Conservation (phyloP, 2,329 filamentous ascomycete genomes). For the Phaeosphaeria sp. region DNA sequence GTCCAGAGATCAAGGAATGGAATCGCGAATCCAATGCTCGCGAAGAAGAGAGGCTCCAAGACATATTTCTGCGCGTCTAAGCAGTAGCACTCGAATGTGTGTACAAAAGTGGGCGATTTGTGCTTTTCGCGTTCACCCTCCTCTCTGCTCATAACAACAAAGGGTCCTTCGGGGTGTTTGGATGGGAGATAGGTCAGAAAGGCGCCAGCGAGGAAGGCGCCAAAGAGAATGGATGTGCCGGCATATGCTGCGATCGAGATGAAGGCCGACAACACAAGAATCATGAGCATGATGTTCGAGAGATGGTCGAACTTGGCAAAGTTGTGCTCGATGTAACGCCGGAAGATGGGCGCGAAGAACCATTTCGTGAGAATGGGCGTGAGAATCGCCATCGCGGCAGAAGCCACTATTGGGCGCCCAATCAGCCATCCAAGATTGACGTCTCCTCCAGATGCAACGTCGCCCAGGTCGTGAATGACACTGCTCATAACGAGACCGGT, state of each 20-base stretch:
- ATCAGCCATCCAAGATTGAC: constrained; percentile 32
- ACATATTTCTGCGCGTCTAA: constrained; percentile 53
- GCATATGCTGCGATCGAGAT: constrained; percentile 36
- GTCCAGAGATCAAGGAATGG: constrained; percentile 38
- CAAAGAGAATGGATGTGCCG: constrained; percentile 39
- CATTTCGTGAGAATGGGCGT: constrained; percentile 38
- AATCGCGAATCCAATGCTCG: constrained; percentile 39
- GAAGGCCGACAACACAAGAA: constrained; percentile 35
- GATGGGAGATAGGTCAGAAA: constrained; percentile 37
- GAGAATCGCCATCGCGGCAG: constrained; percentile 24
- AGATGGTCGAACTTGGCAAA: constrained; percentile 31
- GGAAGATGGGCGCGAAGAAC: constrained; percentile 45
- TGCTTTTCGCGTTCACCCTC: constrained; percentile 32
- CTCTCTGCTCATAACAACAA: constrained; percentile 32
- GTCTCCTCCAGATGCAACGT: constrained; percentile 12
- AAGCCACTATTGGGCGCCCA: constrained; percentile 35
- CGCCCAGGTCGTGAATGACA: constrained; percentile 34
- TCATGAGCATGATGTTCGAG: constrained; percentile 35
- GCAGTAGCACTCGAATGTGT: constrained; percentile 49
- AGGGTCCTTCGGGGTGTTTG: constrained; percentile 23
- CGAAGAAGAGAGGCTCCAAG: constrained; percentile 39
- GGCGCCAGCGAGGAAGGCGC: constrained; percentile 38
- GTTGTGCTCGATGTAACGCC: constrained; percentile 18
- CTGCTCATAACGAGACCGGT: constrained; percentile 53
- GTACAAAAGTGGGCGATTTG: constrained; percentile 38